Conservation (phyloP, 2,329 filamentous ascomycete genomes). For the Penicillium sp. region DNA sequence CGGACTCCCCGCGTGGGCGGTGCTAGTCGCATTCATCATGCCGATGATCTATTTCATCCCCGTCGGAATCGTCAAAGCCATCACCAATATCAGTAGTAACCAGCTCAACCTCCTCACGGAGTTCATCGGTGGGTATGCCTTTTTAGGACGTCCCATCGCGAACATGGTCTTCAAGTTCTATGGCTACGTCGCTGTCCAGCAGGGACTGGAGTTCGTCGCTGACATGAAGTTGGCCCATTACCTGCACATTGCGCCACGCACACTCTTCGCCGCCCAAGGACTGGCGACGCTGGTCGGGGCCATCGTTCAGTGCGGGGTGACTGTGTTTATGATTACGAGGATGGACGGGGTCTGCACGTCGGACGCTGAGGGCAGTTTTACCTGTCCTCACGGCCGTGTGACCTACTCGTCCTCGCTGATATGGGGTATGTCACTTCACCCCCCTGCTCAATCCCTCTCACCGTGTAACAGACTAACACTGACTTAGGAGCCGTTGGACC, state of each 20-base stretch:
- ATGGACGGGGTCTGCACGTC: constrained; percentile 56
- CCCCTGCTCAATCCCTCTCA: neutral
- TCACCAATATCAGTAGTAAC: constrained; percentile 56
- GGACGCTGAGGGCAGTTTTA: constrained; percentile 63
- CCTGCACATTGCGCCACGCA: constrained; percentile 51
- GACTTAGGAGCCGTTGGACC: constrained; percentile 64
- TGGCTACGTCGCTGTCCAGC: constrained; percentile 68
- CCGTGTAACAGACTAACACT: neutral
- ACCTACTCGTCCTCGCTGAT: constrained; percentile 73
- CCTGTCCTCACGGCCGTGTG: constrained; percentile 60
- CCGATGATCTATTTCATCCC: constrained; percentile 53
- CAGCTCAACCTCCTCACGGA: constrained; percentile 53
- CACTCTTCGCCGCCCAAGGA: constrained; percentile 57
- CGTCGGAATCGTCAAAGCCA: constrained; percentile 52
- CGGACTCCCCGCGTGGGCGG: constrained; percentile 50
- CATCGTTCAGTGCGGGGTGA: constrained; percentile 55
- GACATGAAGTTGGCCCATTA: constrained; percentile 67
- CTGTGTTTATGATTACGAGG: constrained; percentile 53
- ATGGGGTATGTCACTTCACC: constrained; percentile 58
- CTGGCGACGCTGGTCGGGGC: constrained; percentile 55
- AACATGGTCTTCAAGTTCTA: constrained; percentile 73
- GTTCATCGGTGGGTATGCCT: constrained; percentile 55
- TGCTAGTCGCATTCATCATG: constrained; percentile 51
- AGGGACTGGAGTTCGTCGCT: constrained; percentile 66
- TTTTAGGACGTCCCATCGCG: constrained; percentile 51